phyloP scores from a whole-genome alignment of 2,329 filamentous ascomycete genomes.

The Alternaria dauci region DNA sequence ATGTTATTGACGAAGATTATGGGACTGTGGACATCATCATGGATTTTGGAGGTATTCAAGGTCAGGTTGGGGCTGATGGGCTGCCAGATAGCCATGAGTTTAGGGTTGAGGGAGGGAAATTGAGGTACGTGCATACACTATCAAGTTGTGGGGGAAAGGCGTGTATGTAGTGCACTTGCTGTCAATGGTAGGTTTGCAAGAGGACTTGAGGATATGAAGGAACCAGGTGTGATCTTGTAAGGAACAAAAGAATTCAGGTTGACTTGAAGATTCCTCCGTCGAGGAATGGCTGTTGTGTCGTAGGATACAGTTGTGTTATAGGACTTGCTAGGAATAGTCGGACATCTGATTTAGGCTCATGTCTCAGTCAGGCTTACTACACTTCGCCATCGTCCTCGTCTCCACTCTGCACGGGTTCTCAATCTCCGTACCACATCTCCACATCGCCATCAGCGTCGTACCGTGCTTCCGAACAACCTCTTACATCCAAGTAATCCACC shows the following conservation, averaged over 20 bases:
- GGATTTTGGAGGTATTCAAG: slow-evolving; percentile 37
- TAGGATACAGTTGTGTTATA: background rate
- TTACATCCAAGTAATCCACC: slow-evolving; percentile 39
- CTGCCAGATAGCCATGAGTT: slow-evolving; percentile 48
- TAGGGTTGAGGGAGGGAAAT: slow-evolving; percentile 39
- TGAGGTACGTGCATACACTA: slow-evolving; percentile 45
- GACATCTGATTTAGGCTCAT: background rate
- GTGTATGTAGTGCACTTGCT: slow-evolving; percentile 27
- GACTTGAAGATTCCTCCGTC: background rate
- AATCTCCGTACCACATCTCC: slow-evolving; percentile 19
- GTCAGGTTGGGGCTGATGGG: slow-evolving; percentile 22
- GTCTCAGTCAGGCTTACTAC: background rate
- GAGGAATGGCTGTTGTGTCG: background rate
- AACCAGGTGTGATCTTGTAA: background rate
- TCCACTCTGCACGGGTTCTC: background rate
- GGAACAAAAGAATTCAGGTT: background rate
- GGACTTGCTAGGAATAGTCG: background rate
- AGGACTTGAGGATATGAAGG: background rate
- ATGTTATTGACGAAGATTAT: slow-evolving; percentile 43
- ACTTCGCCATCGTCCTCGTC: background rate
- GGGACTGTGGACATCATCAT: slow-evolving; percentile 44
- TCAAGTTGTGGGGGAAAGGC: slow-evolving; percentile 34
- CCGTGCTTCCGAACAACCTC: slow-evolving; percentile 38
- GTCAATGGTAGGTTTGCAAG: background rate
- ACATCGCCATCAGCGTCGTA: slow-evolving; percentile 43